Base-by-base conservation (phyloP, 1,284 basidiomycete species). In the Leccinum holopus region DNA sequence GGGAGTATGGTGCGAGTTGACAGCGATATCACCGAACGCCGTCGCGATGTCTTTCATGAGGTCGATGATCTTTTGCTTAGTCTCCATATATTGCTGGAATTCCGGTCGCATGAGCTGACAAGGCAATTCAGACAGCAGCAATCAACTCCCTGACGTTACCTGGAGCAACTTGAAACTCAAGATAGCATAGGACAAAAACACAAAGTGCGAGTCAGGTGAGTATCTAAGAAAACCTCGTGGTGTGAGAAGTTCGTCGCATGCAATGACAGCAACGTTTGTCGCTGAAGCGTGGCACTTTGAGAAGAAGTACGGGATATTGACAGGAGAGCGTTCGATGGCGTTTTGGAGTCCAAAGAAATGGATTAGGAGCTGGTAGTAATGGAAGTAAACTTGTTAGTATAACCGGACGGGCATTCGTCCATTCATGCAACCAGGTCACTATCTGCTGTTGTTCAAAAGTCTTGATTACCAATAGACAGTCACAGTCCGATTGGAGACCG, bases 321-420 rank as follows among this genome's bases (percentile, higher is more conserved):
- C 78, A 1, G 82, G 78, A 11, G 85, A 82, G 14, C 84, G 83
- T 74, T 97, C 95, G 60, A 97, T 79, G 3, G 96, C 92, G 71
- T 97, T 93, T 76, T 98, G 95, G 60, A 98, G 82, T 3, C 96
- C 95, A 69, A 98, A 98, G 7, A 95, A 96, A 74, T 97, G 96
- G 68, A 98, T 81, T 25, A 95, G 91, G 54, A 97, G 83, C 74
- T 89, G 87, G 33, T 90, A 87, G 72, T 97, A 96, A 72, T 92
- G 84, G 77, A 84, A 91, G 75, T 92, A 94, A 73, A 94, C 71
- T 47, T 44, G 72, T 61, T 30, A 54, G 21, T 21, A 21, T 58
- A 28, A 58, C 59, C 12, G 63, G 47, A 66, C 76, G 66, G 62
- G 68, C 21, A 25, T 69, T 68, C 16, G 77, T 73, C 90, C 88